phyloP scores from a whole-genome alignment of 176 grass and related monocot genomes.

The Triticum timopheevii region DNA sequence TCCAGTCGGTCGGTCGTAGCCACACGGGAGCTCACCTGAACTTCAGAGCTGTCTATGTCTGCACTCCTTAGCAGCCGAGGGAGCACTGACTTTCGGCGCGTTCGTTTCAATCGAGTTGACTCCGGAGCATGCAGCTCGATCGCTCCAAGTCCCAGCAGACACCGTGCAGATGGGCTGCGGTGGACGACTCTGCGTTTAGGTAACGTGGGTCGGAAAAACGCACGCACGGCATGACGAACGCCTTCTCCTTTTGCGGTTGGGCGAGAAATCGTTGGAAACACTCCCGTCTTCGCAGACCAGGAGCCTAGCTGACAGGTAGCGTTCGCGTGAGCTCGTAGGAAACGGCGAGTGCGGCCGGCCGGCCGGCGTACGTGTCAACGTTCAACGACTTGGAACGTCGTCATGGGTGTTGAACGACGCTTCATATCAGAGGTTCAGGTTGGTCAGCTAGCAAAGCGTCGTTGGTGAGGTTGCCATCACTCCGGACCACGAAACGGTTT shows the following conservation, averaged over 20 bases:
- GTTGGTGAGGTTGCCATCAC: not conserved
- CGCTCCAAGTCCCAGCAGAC: too few species aligned
- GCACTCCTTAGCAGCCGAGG: not conserved
- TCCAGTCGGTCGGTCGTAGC: not conserved
- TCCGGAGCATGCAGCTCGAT: not conserved
- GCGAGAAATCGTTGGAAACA: not conserved
- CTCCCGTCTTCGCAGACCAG: not conserved
- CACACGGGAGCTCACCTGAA: not conserved
- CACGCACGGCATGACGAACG: not conserved
- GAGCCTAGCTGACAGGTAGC: too few species aligned
- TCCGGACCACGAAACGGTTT: not conserved
- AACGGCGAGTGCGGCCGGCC: too few species aligned
- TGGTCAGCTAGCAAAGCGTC: not conserved
- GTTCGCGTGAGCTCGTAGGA: too few species aligned
- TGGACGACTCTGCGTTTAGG: not conserved
- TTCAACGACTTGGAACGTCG: not conserved
- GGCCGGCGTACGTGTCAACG: not conserved
- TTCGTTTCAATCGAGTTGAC: not conserved
- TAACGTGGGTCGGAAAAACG: not conserved
- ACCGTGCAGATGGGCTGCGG: too few species aligned
- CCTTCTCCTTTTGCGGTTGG: not conserved
- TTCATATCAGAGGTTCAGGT: not conserved
- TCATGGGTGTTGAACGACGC: not conserved
- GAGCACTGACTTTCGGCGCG: not conserved
- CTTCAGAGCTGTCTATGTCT: not conserved